phyloP scores from a whole-genome alignment of 331 rosid species.

The Malus hybrid region DNA sequence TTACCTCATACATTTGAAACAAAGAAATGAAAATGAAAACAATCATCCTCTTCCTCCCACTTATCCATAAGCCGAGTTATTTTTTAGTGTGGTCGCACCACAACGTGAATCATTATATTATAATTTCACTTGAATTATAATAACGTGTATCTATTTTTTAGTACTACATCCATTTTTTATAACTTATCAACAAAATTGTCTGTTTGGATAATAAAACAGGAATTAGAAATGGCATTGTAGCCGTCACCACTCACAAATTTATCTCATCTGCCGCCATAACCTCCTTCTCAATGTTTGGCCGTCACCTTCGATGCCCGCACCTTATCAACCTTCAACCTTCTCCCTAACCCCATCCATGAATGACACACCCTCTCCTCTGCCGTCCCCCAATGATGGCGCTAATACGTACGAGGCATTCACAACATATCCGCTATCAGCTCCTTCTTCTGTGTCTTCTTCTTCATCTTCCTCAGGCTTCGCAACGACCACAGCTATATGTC shows the following conservation, averaged over 20 bases:
- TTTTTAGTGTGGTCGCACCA: not conserved
- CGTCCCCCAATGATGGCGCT: slow-evolving; percentile 38
- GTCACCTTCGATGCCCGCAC: not conserved
- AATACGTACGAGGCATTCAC: slow-evolving; percentile 25
- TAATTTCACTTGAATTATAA: too few relatives aligned
- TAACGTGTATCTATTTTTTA: not conserved
- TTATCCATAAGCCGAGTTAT: not conserved
- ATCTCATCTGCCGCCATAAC: not conserved
- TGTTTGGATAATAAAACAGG: not conserved
- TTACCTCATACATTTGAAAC: not conserved
- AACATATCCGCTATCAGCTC: slow-evolving; percentile 86
- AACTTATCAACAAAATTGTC: not conserved
- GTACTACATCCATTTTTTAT: not conserved
- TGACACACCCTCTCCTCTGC: slow-evolving; percentile 38
- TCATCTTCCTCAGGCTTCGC: slow-evolving; percentile 80
- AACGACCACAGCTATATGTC: slow-evolving; percentile 92
- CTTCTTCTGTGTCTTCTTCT: slow-evolving; percentile 57
- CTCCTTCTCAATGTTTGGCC: not conserved
- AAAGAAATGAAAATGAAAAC: not conserved
- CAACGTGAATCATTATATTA: too few relatives aligned
- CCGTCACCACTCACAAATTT: not conserved
- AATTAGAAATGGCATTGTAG: not conserved
- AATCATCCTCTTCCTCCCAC: not conserved
- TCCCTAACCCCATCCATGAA: slow-evolving; percentile 19
- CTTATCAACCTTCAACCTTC: not conserved